These are phyloP conservation scores for Lithospermum erythrorhizon DNA, from an alignment of 257 asterid genomes.

Conservation along the genomic window DNA sequence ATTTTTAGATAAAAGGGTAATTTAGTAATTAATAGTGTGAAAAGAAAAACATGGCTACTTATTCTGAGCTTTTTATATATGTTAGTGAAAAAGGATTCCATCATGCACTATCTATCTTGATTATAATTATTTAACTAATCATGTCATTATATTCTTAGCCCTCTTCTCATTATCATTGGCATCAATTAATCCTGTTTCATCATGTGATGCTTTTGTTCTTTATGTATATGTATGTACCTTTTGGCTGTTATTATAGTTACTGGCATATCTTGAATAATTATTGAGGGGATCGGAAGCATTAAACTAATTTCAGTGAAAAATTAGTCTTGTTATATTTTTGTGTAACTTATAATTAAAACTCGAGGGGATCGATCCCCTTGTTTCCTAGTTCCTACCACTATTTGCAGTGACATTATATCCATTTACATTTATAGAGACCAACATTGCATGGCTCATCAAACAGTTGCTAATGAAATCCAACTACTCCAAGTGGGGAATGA, in stretches of 20 bases:
- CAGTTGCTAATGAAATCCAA: constrained; percentile 10
- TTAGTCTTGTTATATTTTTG: no score
- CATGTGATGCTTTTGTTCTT: constrained; percentile 1
- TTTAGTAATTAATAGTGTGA: no score
- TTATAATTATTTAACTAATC: constrained; percentile 1
- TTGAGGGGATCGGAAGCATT: no score
- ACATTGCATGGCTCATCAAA: constrained; percentile 1
- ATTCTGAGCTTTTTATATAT: no score
- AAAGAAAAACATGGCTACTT: no score
- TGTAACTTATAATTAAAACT: no score
- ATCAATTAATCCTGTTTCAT: neutral
- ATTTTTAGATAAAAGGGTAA: no score
- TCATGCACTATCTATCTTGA: constrained; percentile 7
- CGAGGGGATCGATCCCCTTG: no score
- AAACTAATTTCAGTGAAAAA: no score
- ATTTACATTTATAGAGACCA: neutral
- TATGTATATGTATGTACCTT: neutral
- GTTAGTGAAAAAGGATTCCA: constrained; percentile 28
- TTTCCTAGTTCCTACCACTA: no score
- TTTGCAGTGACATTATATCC: neutral
- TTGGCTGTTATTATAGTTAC: neutral
- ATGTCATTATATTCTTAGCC: constrained; percentile 6
- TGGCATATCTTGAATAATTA: neutral
- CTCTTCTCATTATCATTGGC: neutral
- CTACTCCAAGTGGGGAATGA: constrained; percentile 24